A percentile compares a stretch with the other conserved stretches of the same genome.
phyloP scores from a whole-genome alignment of 2,329 filamentous ascomycete species.

The Tolypocladium cylindrosporum region DNA sequence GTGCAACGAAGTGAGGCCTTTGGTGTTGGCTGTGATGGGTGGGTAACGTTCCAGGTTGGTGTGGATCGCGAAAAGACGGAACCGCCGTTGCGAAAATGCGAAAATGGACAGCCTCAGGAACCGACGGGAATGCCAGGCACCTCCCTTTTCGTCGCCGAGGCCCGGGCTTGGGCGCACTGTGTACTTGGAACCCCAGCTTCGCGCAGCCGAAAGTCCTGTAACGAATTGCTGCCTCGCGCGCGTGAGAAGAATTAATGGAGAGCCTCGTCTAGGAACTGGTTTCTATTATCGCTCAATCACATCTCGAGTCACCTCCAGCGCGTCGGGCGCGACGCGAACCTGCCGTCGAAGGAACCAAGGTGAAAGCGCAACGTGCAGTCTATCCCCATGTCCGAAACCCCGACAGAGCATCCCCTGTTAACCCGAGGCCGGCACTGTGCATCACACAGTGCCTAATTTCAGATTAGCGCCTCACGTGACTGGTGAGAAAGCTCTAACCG shows the following conservation, averaged over 20 bases:
- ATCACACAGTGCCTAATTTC: conserved; percentile 10
- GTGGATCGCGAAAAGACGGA: neutral
- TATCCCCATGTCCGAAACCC: neutral
- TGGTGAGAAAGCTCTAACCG: conserved; percentile 31
- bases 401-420: neutral
- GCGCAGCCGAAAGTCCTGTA: neutral
- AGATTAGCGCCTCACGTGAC: conserved; percentile 28
- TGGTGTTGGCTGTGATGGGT: neutral
- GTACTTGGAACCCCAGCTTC: neutral
- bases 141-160: neutral
- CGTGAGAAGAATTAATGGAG: neutral
- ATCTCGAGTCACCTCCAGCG: neutral
- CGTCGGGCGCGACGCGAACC: neutral
- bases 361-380: neutral
- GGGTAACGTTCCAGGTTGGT: neutral
- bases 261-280: neutral
- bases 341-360: neutral
- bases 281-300: neutral
- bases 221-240: neutral
- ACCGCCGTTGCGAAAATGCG: neutral
- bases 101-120: neutral
- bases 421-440: neutral
- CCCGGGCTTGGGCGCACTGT: neutral
- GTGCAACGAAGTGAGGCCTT: neutral
- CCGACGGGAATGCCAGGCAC: neutral